Evolutionary conservation across 768 basidiomycete species (phyloP).

Genomic region (Pulveroboletus sp.): DNA sequence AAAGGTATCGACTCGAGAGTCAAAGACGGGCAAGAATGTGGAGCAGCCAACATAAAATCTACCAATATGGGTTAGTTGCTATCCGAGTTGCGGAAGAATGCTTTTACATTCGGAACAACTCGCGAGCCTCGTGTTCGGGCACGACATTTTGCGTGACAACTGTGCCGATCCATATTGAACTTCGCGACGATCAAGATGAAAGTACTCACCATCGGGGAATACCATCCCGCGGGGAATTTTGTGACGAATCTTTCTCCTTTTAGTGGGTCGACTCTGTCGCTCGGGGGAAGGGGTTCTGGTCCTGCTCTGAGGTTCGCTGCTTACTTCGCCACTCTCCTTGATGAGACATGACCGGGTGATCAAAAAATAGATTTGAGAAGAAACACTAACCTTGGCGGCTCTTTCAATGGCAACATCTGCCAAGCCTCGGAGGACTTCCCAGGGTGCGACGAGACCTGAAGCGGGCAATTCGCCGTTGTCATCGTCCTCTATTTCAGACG

Average conservation of each 20-base stretch:
- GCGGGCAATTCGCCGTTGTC: slow-evolving; percentile 79
- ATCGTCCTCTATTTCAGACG: slow-evolving; percentile 83
- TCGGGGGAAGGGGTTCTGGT: slow-evolving; percentile 73
- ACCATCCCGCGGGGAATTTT: slow-evolving; percentile 53
- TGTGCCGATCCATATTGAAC: slow-evolving; percentile 25
- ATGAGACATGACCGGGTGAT: slow-evolving; percentile 13
- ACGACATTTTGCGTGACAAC: slow-evolving; percentile 86
- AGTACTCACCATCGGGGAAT: slow-evolving; percentile 70
- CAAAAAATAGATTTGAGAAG: neutral
- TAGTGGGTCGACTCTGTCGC: slow-evolving; percentile 62
- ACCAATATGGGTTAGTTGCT: slow-evolving; percentile 7
- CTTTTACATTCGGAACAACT: slow-evolving; percentile 76
- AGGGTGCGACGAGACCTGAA: slow-evolving; percentile 79
- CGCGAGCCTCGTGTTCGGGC: slow-evolving; percentile 77
- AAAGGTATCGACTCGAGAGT: slow-evolving; percentile 78
- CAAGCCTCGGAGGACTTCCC: slow-evolving; percentile 79
- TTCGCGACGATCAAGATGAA: neutral
- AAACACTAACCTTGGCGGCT: slow-evolving; percentile 62
- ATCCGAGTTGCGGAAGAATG: slow-evolving; percentile 3
- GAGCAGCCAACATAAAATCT: slow-evolving; percentile 95
- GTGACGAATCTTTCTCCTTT: slow-evolving; percentile 71
- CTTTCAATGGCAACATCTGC: slow-evolving; percentile 81
- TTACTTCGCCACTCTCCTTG: slow-evolving; percentile 70
- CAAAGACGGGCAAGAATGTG: slow-evolving; percentile 86
- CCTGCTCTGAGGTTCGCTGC: slow-evolving; percentile 73